phyloP scores from a whole-genome alignment of 1,284 basidiomycete species.

The Melanopsichium pennsylvanicum region DNA sequence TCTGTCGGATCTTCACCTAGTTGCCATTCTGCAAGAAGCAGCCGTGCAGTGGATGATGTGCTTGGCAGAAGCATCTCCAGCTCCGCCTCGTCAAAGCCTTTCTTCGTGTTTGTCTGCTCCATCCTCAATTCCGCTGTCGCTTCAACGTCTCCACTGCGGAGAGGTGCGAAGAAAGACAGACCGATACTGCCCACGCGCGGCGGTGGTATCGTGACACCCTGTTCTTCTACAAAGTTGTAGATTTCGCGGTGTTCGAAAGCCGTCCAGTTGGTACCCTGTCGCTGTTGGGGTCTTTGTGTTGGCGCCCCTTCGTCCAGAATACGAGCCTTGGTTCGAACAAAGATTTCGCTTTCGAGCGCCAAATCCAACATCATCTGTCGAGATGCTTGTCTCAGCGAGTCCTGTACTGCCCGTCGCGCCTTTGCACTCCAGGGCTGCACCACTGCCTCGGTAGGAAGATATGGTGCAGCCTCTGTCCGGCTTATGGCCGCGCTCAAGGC shows the following conservation, averaged over 20 bases:
- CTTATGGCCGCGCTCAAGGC: not conserved
- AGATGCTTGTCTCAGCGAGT: slow-evolving; percentile 11
- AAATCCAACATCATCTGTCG: slow-evolving; percentile 19
- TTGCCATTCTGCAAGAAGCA: slow-evolving; percentile 40
- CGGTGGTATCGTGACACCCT: slow-evolving; percentile 29
- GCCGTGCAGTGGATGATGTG: slow-evolving; percentile 35
- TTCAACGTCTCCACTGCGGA: slow-evolving; percentile 18
- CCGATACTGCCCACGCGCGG: slow-evolving; percentile 33
- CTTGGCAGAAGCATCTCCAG: slow-evolving; percentile 30
- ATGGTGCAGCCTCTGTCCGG: not conserved
- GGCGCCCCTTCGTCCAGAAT: slow-evolving; percentile 28
- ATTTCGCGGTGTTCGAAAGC: slow-evolving; percentile 28
- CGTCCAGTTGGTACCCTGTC: slow-evolving; percentile 39
- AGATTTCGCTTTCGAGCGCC: slow-evolving; percentile 24
- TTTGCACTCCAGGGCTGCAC: slow-evolving; percentile 10
- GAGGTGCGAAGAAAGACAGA: slow-evolving; percentile 29
- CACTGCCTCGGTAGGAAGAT: slow-evolving; percentile 5
- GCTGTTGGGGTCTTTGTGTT: slow-evolving; percentile 16
- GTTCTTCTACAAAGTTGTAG: slow-evolving; percentile 31
- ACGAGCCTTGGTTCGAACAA: slow-evolving; percentile 22
- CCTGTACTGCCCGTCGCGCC: not conserved
- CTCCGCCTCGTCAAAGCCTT: slow-evolving; percentile 9
- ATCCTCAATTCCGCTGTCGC: not conserved
- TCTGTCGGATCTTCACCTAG: slow-evolving; percentile 27
- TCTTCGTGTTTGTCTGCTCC: not conserved